phyloP scores from a whole-genome alignment of 2,329 filamentous ascomycete genomes.

The Verticillium longisporum region DNA sequence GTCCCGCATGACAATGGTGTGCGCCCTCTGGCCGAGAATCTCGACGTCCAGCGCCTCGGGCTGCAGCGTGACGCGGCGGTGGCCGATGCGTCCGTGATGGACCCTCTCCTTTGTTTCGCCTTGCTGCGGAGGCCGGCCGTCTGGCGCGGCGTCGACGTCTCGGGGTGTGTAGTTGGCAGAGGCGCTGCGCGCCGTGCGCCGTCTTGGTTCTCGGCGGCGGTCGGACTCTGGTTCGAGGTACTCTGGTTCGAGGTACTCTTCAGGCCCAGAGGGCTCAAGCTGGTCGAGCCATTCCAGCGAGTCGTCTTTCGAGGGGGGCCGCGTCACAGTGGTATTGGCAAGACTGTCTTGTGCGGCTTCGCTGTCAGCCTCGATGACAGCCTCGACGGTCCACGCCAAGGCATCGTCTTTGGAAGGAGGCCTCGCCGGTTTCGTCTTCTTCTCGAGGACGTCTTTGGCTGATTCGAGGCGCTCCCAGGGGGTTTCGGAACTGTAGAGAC shows the following conservation, averaged over 20 bases:
- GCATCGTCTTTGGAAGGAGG: background rate
- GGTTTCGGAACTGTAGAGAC: slow-evolving; percentile 5
- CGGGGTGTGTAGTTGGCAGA: background rate
- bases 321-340: no score
- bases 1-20: slow-evolving; percentile 41
- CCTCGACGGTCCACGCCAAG: background rate
- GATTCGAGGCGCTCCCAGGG: slow-evolving; percentile 6
- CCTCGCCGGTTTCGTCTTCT: background rate
- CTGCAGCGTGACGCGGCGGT: slow-evolving; percentile 4
- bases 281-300: background rate
- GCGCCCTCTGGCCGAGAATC: slow-evolving; percentile 30
- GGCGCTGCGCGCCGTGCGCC: background rate
- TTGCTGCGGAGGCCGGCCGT: background rate
- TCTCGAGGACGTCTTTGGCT: background rate
- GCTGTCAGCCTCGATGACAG: background rate
- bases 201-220: background rate
- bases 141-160: background rate
- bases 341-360: no score
- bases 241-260: background rate
- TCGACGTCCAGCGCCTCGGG: slow-evolving; percentile 17
- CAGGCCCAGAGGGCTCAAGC: background rate
- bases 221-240: background rate
- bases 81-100: slow-evolving; percentile 1
- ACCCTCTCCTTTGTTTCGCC: background rate
- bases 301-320: background rate